A percentile compares a stretch with the other conserved stretches of the same genome.
phyloP scores from a whole-genome alignment of 2,329 filamentous ascomycete genomes.

The Colletotrichum sp. region DNA sequence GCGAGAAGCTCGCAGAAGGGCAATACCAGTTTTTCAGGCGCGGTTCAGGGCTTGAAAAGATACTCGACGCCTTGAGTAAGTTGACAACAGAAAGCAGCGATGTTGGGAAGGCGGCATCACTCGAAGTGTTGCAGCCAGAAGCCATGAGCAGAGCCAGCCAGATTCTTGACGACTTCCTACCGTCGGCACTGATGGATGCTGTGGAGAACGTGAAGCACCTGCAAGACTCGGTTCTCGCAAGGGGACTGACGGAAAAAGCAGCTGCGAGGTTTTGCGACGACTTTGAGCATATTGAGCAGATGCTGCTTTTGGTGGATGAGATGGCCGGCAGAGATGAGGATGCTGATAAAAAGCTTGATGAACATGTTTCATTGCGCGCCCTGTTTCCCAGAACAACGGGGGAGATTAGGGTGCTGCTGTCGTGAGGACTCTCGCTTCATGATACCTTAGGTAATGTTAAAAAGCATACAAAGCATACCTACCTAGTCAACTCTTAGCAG shows the following conservation, averaged over 20 bases:
- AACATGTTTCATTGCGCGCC: conserved; percentile 39
- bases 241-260: conserved; percentile 81
- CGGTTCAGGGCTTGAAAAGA: conserved; percentile 73
- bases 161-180: conserved; percentile 86
- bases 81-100: conserved; percentile 35
- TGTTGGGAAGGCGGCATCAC: conserved; percentile 47
- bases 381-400: conserved; percentile 65
- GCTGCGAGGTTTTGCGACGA: conserved; percentile 84
- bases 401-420: conserved; percentile 65
- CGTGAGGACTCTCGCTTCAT: conserved; percentile 34
- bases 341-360: conserved; percentile 27
- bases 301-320: conserved; percentile 50
- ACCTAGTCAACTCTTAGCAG: neutral
- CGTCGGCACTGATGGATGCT: conserved; percentile 91
- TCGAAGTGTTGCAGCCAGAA: conserved; percentile 60
- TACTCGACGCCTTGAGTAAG: conserved; percentile 63
- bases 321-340: conserved; percentile 29
- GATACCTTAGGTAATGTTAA: neutral
- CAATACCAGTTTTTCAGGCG: conserved; percentile 77
- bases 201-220: conserved; percentile 80
- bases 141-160: conserved; percentile 73
- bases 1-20: conserved; percentile 64
- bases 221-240: conserved; percentile 73
- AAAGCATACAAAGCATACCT: neutral
- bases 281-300: conserved; percentile 69